A percentile compares a stretch with the other conserved stretches of the same genome.
Conservation (phyloP, 176 grass and related monocot genomes). For the Aegilops sharonensis region DNA sequence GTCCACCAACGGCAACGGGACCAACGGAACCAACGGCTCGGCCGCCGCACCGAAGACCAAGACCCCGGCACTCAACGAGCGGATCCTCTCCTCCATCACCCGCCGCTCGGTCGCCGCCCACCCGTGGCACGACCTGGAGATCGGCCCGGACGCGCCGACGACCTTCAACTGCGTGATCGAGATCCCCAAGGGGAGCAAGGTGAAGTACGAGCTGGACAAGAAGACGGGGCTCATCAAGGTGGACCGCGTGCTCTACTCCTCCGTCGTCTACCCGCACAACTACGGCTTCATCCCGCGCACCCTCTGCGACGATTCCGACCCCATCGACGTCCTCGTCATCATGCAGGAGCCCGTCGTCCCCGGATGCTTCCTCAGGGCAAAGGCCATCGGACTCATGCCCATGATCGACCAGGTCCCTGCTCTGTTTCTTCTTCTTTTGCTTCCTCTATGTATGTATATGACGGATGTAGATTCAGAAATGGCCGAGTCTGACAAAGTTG, state of each 20-base stretch:
- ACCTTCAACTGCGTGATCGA: slow-evolving; percentile 94
- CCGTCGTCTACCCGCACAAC: slow-evolving; percentile 93
- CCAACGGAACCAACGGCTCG: background rate
- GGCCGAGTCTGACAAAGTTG: background rate
- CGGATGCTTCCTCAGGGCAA: slow-evolving; percentile 61
- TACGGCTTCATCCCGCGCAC: slow-evolving; percentile 97
- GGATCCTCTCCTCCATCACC: slow-evolving; percentile 74
- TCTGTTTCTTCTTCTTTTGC: background rate
- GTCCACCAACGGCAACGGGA: too few relatives aligned
- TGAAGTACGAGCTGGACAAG: slow-evolving; percentile 98
- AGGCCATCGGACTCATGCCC: slow-evolving; percentile 72
- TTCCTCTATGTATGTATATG: too few relatives aligned
- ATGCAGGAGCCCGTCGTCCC: slow-evolving; percentile 95
- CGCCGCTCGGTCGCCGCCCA: slow-evolving; percentile 75
- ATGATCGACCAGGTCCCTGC: slow-evolving; percentile 37
- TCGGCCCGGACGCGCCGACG: slow-evolving; percentile 72
- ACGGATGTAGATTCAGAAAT: background rate
- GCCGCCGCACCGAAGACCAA: background rate
- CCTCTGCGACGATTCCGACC: slow-evolving; percentile 87
- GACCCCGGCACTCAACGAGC: slow-evolving; percentile 64
- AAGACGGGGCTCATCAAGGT: slow-evolving; percentile 96
- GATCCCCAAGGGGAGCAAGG: slow-evolving; percentile 87
- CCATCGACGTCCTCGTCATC: slow-evolving; percentile 85
- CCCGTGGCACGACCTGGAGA: slow-evolving; percentile 97
- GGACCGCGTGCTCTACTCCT: slow-evolving; percentile 96